Conservation (phyloP, 2,329 filamentous ascomycete genomes). For the Alternaria triticina region DNA sequence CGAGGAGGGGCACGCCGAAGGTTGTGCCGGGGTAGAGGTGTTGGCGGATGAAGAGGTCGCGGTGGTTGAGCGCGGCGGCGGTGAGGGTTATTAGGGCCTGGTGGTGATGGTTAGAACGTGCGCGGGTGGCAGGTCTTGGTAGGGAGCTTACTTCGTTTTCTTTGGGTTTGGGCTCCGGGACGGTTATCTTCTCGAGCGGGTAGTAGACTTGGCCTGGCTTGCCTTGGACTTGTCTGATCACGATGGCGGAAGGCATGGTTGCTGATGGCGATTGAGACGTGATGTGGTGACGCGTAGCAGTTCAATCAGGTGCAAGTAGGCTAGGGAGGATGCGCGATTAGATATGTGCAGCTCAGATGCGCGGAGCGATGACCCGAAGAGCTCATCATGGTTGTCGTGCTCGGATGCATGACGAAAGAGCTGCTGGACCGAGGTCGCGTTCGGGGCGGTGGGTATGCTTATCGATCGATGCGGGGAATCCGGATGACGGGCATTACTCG, state of each 20-base stretch:
- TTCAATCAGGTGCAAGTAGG: not conserved
- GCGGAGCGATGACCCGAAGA: not conserved
- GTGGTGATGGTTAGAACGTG: slow-evolving; percentile 46
- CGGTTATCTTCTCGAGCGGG: slow-evolving; percentile 56
- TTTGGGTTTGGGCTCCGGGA: slow-evolving; percentile 34
- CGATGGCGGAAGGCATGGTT: slow-evolving; percentile 62
- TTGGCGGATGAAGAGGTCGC: slow-evolving; percentile 92
- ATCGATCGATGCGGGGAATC: slow-evolving; percentile 15
- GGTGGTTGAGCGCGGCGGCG: slow-evolving; percentile 89
- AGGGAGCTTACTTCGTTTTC: slow-evolving; percentile 36
- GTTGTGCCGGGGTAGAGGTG: slow-evolving; percentile 87
- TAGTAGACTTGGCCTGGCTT: slow-evolving; percentile 91
- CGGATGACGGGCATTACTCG: not conserved
- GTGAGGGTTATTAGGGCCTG: slow-evolving; percentile 78
- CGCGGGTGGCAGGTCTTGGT: too few species aligned
- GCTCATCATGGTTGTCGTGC: slow-evolving; percentile 7
- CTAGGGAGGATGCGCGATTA: not conserved
- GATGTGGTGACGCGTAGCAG: not conserved
- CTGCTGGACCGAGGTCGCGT: slow-evolving; percentile 16
- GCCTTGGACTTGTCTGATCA: slow-evolving; percentile 73
- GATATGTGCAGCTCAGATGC: not conserved
- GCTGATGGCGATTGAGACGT: not conserved
- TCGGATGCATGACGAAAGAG: slow-evolving; percentile 17
- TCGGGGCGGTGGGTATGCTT: not conserved
- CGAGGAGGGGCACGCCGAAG: slow-evolving; percentile 78